Base-by-base conservation (phyloP, 768 basidiomycete genomes). In the Podaxis rugospora region DNA sequence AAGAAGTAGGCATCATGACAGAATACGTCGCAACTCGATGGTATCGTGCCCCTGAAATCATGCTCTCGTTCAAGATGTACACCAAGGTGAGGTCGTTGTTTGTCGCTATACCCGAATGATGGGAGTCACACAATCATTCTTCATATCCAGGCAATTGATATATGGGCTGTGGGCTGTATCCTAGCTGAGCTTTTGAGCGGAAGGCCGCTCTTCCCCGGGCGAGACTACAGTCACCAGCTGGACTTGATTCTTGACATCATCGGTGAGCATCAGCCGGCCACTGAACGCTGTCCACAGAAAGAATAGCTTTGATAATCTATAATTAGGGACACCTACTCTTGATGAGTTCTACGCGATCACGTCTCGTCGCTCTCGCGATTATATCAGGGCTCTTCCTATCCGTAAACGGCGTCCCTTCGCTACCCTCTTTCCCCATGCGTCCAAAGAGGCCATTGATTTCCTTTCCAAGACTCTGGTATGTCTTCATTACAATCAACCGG, bases 21-120 rank as follows among this genome's bases (percentile, higher is more conserved):
- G 89, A 90, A 75, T 93, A 92, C 67, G 93, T 96, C 56, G 93
- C 93, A 1, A 95, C 94, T 55, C 77, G 93, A 57, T 95, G 92
- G 93, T 96, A 95, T 71, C 85, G 92, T 51, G 93, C 94, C 0
- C 93, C 93, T 0, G 94, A 96, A 73, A 93, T 95, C 70, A 96
- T 96, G 93, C 79, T 95, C 55, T 92, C 89, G 2, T 95, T 94
- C 84, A 92, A 93, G 76, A 89, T 89, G 86, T 89, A 89, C 70
- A 88, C 87, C 59, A 88, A 88, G 78, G 87, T 85, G 42, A 63
- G 57, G 7, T 47, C 32, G 32, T 25, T n/a, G 40, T 14, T 13
- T 44, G 64, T 64, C 5, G 21, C 36, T 39, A 11, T 28, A 57
- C 55, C 21, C 32, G 37, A 21, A 51, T 51, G 36, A 55, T 18